Evolutionary conservation across 2,329 filamentous ascomycete genomes (phyloP).

Genomic region (Botrytis hyacinthi): DNA sequence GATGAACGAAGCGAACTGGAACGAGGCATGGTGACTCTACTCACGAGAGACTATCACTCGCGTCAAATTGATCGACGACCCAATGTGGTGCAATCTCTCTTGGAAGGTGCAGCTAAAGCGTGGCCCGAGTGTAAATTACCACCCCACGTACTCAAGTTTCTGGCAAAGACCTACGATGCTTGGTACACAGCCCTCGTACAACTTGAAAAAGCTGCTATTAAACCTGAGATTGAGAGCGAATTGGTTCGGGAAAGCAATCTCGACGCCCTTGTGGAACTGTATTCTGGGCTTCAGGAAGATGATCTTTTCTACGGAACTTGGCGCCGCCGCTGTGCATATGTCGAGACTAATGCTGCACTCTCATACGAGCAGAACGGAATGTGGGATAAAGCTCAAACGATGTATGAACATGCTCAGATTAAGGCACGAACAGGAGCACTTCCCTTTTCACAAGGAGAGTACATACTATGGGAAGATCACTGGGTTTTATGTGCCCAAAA

Average conservation of each 20-base stretch:
- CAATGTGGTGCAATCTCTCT: constrained; percentile 89
- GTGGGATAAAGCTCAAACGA: constrained; percentile 97
- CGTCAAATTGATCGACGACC: constrained; percentile 92
- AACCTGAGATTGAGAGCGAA: constrained; percentile 74
- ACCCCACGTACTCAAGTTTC: constrained; percentile 92
- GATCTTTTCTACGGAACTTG: constrained; percentile 98
- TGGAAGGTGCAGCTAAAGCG: constrained; percentile 82
- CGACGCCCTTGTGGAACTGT: constrained; percentile 92
- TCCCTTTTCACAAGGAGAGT: constrained; percentile 93
- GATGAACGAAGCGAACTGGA: constrained; percentile 91
- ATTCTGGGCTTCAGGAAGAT: constrained; percentile 86
- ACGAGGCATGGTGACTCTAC: constrained; percentile 81
- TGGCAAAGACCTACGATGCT: constrained; percentile 88
- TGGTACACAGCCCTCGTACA: constrained; percentile 96
- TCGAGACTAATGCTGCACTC: constrained; percentile 94
- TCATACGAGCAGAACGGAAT: constrained; percentile 99
- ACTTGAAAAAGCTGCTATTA: constrained; percentile 84
- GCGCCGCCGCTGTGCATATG: constrained; percentile 90
- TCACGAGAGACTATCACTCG: constrained; percentile 94
- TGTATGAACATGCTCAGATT: constrained; percentile 95
- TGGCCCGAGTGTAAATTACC: constrained; percentile 89
- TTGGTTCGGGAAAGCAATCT: constrained; percentile 89
- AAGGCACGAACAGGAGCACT: constrained; percentile 95
- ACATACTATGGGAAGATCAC: constrained; percentile 99
- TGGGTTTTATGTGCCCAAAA: constrained; percentile 98